Evolutionary conservation across 805 yeast species (phyloP).

Genomic region (Schwanniomyces pseudopolymorphus): DNA sequence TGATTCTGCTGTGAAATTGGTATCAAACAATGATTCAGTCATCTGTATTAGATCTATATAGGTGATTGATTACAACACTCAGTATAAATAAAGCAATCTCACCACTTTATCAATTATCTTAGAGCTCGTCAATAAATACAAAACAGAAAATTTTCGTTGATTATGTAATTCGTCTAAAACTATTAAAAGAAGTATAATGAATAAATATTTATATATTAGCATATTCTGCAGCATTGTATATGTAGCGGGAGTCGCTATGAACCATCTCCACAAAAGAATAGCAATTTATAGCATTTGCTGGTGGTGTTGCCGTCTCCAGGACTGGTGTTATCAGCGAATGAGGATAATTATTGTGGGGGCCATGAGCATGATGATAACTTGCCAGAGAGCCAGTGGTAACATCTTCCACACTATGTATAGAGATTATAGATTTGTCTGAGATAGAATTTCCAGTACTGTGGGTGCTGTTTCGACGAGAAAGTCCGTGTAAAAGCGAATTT

Average conservation of each 20-base stretch:
- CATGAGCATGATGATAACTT: not conserved
- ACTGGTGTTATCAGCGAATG: not conserved
- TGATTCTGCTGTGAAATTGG: constrained; percentile 24
- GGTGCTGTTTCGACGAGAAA: not conserved
- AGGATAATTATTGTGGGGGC: not conserved
- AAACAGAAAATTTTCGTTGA: constrained; percentile 3
- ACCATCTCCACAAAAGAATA: constrained; percentile 33
- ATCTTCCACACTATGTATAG: not conserved
- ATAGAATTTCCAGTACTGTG: not conserved
- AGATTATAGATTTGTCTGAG: not conserved
- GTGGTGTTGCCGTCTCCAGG: not conserved
- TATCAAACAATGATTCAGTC: constrained; percentile 37
- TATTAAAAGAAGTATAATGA: not conserved
- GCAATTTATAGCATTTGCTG: constrained; percentile 21
- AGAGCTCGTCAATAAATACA: not conserved
- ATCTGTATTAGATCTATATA: constrained; percentile 8
- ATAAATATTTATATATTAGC: not conserved
- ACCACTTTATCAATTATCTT: not conserved
- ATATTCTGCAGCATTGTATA: not conserved
- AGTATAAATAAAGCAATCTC: not conserved
- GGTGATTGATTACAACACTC: not conserved
- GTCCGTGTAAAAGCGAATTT: constrained; percentile 18
- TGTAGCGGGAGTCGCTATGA: constrained; percentile 15
- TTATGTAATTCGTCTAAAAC: constrained; percentile 2
- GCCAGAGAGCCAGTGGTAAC: not conserved